Conservation (phyloP, 129 eudicot genomes). For the Gnaphalium uliginosum region DNA sequence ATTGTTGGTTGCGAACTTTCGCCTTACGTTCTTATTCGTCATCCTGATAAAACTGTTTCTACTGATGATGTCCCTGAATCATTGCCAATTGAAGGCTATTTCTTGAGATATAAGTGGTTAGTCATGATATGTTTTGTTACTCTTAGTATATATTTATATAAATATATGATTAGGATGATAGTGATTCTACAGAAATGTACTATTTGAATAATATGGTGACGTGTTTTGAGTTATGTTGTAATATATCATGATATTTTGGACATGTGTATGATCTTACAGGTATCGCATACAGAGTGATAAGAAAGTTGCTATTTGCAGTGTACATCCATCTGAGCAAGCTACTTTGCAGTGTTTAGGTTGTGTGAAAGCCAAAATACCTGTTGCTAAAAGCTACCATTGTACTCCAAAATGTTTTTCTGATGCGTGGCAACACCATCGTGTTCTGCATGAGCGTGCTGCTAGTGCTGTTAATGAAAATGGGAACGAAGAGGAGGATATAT, state of each 20-base stretch:
- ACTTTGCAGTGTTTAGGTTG: conserved; percentile 83
- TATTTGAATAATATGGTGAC: not conserved
- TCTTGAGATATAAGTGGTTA: conserved; percentile 86
- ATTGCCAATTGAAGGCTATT: conserved; percentile 64
- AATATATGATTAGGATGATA: not conserved
- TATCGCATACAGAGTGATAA: conserved; percentile 80
- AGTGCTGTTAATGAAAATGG: conserved; percentile 70
- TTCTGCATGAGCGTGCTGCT: conserved; percentile 85
- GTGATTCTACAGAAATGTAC: not conserved
- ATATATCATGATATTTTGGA: not conserved
- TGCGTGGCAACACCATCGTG: conserved; percentile 94
- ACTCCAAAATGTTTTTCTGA: conserved; percentile 75
- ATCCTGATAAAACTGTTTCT: conserved; percentile 47
- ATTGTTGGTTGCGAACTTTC: conserved; percentile 77
- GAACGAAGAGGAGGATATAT: conserved; percentile 72
- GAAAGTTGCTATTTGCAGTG: conserved; percentile 67
- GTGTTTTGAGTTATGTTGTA: not conserved
- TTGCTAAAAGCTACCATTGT: conserved; percentile 78
- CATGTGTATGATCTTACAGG: conserved; percentile 42
- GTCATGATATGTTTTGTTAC: too few species aligned
- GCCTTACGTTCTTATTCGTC: conserved; percentile 64
- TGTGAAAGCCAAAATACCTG: conserved; percentile 69
- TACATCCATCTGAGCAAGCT: conserved; percentile 88
- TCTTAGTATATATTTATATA: too few species aligned
- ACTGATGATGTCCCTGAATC: conserved; percentile 66